Percentiles rank a stretch among this genome's conserved stretches.
phyloP scores from a whole-genome alignment of 306 rosid genomes.

The Medicago ruthenica region DNA sequence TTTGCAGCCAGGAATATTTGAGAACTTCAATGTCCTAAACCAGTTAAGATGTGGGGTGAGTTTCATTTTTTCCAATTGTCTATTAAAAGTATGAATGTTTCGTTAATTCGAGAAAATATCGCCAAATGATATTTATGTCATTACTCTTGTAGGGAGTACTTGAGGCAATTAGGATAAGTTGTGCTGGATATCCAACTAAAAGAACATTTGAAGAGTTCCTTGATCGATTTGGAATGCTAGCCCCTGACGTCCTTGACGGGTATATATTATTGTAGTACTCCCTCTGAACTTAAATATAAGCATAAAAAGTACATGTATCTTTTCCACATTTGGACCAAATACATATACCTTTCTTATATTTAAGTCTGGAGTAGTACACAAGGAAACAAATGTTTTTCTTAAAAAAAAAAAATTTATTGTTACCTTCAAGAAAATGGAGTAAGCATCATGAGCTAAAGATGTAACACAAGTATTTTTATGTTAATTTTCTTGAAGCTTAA shows the following conservation, averaged over 20 bases:
- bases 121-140: constrained; percentile 9
- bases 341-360: too few relatives aligned
- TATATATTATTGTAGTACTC: constrained; percentile 42
- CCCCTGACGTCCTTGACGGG: constrained; percentile 87
- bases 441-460: neutral
- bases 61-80: constrained; percentile 15
- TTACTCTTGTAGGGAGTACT: constrained; percentile 77
- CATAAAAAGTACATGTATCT: neutral
- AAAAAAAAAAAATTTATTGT: neutral
- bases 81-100: constrained; percentile 15
- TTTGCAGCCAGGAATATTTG: constrained; percentile 90
- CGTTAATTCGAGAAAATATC: constrained; percentile 9
- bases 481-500: constrained; percentile 35
- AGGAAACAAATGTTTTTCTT: constrained; percentile 4
- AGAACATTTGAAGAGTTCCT: constrained; percentile 87
- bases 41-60: constrained; percentile 91
- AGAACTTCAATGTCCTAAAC: constrained; percentile 78
- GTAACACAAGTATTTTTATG: neutral
- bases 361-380: neutral
- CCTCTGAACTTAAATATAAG: neutral
- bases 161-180: constrained; percentile 87
- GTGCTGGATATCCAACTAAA: constrained; percentile 93
- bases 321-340: neutral
- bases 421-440: constrained; percentile 18
- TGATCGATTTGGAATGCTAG: constrained; percentile 90